Percentiles rank a stretch among this genome's conserved stretches.
Evolutionary conservation across 202 grass and related monocot genomes (phyloP).

Genomic region (Schoenoplectus tabernaemontani): DNA sequence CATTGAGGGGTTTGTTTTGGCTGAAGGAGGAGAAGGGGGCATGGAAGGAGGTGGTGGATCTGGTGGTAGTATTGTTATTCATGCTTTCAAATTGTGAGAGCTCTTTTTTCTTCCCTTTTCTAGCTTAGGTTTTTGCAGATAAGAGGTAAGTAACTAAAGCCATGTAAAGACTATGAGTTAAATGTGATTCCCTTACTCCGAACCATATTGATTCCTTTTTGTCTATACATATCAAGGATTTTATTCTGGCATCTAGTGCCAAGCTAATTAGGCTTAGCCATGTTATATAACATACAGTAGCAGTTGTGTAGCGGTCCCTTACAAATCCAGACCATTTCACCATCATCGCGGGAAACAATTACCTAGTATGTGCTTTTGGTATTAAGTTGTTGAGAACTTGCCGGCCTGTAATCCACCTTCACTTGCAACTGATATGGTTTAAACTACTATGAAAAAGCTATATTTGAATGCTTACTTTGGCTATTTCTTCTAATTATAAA

Average conservation of each 20-base stretch:
- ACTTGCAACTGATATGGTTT: neutral
- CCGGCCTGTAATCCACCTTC: neutral
- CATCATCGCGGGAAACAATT: neutral
- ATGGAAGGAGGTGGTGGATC: constrained; percentile 66
- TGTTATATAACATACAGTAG: neutral
- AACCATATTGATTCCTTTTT: neutral
- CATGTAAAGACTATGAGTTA: neutral
- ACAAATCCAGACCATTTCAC: neutral
- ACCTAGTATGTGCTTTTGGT: neutral
- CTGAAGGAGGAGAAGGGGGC: constrained; percentile 79
- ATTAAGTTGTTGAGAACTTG: neutral
- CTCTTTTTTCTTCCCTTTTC: constrained; percentile 18
- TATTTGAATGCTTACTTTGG: neutral
- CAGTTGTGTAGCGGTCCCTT: neutral
- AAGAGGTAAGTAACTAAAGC: neutral
- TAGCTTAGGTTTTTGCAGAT: neutral
- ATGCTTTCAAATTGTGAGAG: constrained; percentile 90
- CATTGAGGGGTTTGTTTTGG: constrained; percentile 55
- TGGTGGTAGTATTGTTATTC: constrained; percentile 82
- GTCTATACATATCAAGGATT: neutral
- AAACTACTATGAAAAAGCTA: neutral
- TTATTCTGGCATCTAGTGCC: neutral
- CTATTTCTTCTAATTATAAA: neutral
- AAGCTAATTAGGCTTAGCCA: neutral
- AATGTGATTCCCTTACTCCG: neutral